These are phyloP conservation scores for Xerocomellus chrysenteron DNA, from an alignment of 768 basidiomycete species.

Conservation along the genomic window DNA sequence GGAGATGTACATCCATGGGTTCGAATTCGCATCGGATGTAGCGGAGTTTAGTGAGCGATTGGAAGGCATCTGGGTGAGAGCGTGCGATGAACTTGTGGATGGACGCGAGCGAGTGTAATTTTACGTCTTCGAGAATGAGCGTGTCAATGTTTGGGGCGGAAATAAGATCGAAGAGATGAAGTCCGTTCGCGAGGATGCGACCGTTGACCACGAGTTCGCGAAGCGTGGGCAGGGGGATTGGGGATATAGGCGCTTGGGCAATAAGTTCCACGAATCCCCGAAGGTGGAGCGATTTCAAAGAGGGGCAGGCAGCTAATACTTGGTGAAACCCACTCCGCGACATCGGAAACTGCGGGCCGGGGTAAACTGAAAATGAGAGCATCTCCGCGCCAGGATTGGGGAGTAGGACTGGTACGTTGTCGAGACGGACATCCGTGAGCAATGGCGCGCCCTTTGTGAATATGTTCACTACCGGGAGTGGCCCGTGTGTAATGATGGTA, in stretches of 20 bases:
- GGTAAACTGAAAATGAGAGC: slow-evolving; percentile 35
- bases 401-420: slow-evolving; percentile 29
- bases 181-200: slow-evolving; percentile 27
- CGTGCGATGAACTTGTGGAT: slow-evolving; percentile 30
- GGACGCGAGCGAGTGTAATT: slow-evolving; percentile 22
- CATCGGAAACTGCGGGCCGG: slow-evolving; percentile 33
- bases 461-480: slow-evolving; percentile 21
- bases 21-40: slow-evolving; percentile 34
- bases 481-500: slow-evolving; percentile 26
- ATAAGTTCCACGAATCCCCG: slow-evolving; percentile 33
- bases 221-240: slow-evolving; percentile 24
- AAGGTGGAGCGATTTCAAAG: slow-evolving; percentile 25
- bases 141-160: slow-evolving; percentile 33
- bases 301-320: slow-evolving; percentile 20
- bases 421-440: slow-evolving; percentile 34
- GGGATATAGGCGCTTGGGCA: slow-evolving; percentile 16
- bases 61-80: slow-evolving; percentile 29
- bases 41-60: slow-evolving; percentile 26
- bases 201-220: slow-evolving; percentile 34
- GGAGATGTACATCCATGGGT: slow-evolving; percentile 31
- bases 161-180: slow-evolving; percentile 33
- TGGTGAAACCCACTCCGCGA: slow-evolving; percentile 24
- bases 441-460: slow-evolving; percentile 34
- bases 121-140: slow-evolving; percentile 33
- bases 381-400: slow-evolving; percentile 21